Conservation (phyloP, 768 basidiomycete species). For the Scleroderma bovista region DNA sequence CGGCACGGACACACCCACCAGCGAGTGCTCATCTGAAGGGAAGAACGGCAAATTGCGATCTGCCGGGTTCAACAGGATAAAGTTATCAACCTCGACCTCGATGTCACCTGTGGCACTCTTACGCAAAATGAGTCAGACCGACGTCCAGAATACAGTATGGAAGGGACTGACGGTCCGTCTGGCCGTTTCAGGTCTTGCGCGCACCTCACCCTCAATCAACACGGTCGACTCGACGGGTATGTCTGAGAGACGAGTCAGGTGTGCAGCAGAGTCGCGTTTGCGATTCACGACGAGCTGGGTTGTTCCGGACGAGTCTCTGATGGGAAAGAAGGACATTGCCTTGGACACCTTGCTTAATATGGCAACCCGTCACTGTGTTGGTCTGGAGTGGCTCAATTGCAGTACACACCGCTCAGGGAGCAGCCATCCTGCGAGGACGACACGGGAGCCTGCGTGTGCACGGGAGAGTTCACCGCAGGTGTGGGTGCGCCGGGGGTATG, state of each 20-base stretch:
- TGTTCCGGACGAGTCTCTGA: constrained; percentile 73
- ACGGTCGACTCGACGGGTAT: constrained; percentile 78
- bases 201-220: constrained; percentile 69
- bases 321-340: constrained; percentile 76
- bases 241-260: constrained; percentile 44
- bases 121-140: constrained; percentile 5
- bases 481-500: constrained; percentile 60
- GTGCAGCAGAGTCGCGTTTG: constrained; percentile 20
- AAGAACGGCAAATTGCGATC: constrained; percentile 70
- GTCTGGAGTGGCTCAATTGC: constrained; percentile 24
- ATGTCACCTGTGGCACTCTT: constrained; percentile 68
- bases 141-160: constrained; percentile 3
- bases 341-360: constrained; percentile 58
- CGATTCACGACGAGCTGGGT: constrained; percentile 74
- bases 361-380: constrained; percentile 30
- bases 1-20: constrained; percentile 47
- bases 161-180: constrained; percentile 49
- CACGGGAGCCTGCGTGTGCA: constrained; percentile 46
- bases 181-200: constrained; percentile 55
- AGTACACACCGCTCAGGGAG: constrained; percentile 67
- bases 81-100: constrained; percentile 70
- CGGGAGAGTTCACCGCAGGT: constrained; percentile 53
- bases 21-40: constrained; percentile 68
- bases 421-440: constrained; percentile 79
- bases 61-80: constrained; percentile 78